Conservation (phyloP, 2,329 filamentous ascomycete species). For the Verruconis gallopava region DNA sequence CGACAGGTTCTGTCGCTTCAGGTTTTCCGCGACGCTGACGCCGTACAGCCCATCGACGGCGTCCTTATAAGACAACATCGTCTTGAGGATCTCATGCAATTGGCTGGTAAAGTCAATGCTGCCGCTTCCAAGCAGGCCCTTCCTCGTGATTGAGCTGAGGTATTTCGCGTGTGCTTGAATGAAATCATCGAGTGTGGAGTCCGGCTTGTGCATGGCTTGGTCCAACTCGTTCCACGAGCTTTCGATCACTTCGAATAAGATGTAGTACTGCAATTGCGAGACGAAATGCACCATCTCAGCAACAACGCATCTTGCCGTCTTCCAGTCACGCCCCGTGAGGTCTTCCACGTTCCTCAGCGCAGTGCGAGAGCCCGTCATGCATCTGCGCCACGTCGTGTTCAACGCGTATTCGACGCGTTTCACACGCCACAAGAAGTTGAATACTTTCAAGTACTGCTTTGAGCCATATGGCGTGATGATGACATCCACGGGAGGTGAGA, state of each 20-base stretch:
- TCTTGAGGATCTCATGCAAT: slow-evolving; percentile 80
- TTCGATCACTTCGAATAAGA: slow-evolving; percentile 96
- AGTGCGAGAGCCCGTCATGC: slow-evolving; percentile 89
- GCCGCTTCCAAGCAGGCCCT: slow-evolving; percentile 57
- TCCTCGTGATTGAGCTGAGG: slow-evolving; percentile 87
- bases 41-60: slow-evolving; percentile 88
- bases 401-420: slow-evolving; percentile 95
- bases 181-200: slow-evolving; percentile 85
- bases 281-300: slow-evolving; percentile 99
- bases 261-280: slow-evolving; percentile 95
- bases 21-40: slow-evolving; percentile 91
- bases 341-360: slow-evolving; percentile 68
- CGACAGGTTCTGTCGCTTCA: slow-evolving; percentile 71
- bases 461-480: slow-evolving; percentile 94
- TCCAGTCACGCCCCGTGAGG: slow-evolving; percentile 70
- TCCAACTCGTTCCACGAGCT: slow-evolving; percentile 88
- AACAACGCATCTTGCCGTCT: slow-evolving; percentile 71
- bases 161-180: slow-evolving; percentile 86
- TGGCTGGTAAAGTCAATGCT: slow-evolving; percentile 69
- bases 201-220: slow-evolving; percentile 65
- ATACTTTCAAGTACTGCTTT: slow-evolving; percentile 94
- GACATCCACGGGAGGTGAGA: slow-evolving; percentile 90
- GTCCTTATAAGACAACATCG: slow-evolving; percentile 89
- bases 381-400: slow-evolving; percentile 80
- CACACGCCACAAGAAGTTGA: slow-evolving; percentile 97